phyloP scores from a whole-genome alignment of 805 yeast species.

The Spencermartinsiella europaea region DNA sequence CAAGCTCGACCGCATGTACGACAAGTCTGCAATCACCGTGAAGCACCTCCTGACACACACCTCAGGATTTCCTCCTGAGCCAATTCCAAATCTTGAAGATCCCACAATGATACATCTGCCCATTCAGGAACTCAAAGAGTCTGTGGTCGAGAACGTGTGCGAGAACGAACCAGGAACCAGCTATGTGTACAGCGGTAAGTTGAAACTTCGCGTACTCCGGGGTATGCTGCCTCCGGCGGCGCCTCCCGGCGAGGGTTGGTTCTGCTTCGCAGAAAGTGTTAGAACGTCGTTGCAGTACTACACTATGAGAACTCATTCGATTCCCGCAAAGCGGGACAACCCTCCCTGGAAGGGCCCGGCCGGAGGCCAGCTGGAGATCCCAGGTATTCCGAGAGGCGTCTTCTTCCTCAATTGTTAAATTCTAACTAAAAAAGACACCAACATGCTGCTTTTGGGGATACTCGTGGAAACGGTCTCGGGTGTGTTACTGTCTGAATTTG shows the following conservation, averaged over 20 bases:
- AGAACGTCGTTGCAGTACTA: too few relatives aligned
- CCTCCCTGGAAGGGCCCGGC: too few relatives aligned
- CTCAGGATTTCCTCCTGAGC: conserved; percentile 11
- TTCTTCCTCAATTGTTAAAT: too few relatives aligned
- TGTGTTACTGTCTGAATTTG: conserved; percentile 1
- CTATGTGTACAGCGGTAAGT: conserved; percentile 5
- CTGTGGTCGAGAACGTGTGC: background rate
- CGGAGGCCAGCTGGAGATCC: too few relatives aligned
- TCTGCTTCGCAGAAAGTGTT: too few relatives aligned
- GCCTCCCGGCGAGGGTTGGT: too few relatives aligned
- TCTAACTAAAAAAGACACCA: too few relatives aligned
- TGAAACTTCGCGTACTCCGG: too few relatives aligned
- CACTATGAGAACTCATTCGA: too few relatives aligned
- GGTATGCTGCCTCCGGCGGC: too few relatives aligned
- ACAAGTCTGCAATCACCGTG: conserved; percentile 6
- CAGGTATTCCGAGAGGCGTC: too few relatives aligned
- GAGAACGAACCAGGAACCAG: conserved; percentile 6
- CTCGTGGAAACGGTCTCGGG: conserved; percentile 7
- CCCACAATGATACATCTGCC: background rate
- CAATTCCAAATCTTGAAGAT: conserved; percentile 1
- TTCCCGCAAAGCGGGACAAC: too few relatives aligned
- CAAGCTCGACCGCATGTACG: background rate
- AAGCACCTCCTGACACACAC: conserved; percentile 14
- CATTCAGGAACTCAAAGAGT: background rate
- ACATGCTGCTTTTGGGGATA: conserved; percentile 6